Base-by-base conservation (phyloP, 257 asterid species). In the Voacanga thouarsii region DNA sequence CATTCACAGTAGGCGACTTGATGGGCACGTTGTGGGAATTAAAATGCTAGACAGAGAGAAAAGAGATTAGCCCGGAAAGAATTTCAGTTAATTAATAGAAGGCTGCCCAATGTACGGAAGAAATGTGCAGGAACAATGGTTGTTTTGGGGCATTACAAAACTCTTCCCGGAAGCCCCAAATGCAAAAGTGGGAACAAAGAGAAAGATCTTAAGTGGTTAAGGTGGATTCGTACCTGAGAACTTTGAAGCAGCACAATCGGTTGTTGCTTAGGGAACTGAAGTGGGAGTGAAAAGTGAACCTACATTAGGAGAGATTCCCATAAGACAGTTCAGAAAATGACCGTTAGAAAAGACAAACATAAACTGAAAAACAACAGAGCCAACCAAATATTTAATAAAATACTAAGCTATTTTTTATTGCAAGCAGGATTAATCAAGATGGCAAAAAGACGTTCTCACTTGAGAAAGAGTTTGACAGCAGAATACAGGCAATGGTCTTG, bases 211-310 rank as follows among this genome's bases (percentile, higher is more conserved):
- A 39, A 28, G 30, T 47, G 72, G 28, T 1, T 66, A 15, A 18
- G 43, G 19, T 44, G 19, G 68, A 47, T 55, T 59, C 49, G 33
- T 81, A 91, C 98, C 94, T 92, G 97, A 59, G 94, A 85, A 86
- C 99, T 96, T 82, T 92, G 98, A 71, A 96, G 91, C 76, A 84
- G 43, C 87, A 93, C n/a, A 83, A 82, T 63, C 49, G 97, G 96
- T 78, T 84, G 88, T 82, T 92, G 97, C 87, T 88, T 96, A 28
- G 99, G 99, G 87, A 92, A 96, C 80, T 93, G 98, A 82, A 92
- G 87, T 44, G 98, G 85, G 84, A 96, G 67, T 39, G 95, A 84
- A 80, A 93, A 72, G 78, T 93, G 92, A 79, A 92, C 96, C 99
- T 96, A 88, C 66, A 51, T 1, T 12, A 77, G 43, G 56, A 78